phyloP scores from a whole-genome alignment of 805 yeast genomes.

The Hanseniaspora taiwanica region DNA sequence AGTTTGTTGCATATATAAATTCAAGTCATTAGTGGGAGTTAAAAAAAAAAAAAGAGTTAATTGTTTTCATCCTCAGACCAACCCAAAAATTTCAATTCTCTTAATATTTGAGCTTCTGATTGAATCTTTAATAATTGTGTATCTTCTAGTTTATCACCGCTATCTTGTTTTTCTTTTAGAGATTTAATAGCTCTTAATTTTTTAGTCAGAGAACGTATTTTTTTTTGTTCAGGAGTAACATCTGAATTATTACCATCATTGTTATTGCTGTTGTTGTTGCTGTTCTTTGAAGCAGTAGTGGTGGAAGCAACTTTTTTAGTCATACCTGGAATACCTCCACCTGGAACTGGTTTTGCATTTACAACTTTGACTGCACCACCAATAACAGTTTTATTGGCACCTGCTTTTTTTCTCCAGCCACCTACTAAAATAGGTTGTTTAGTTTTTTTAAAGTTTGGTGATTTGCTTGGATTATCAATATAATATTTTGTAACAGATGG shows the following conservation, averaged over 20 bases:
- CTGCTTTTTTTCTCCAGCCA: conserved; percentile 36
- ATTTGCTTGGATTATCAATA: conserved; percentile 21
- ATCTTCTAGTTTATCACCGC: conserved; percentile 77
- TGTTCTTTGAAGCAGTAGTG: conserved; percentile 50
- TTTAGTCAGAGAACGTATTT: conserved; percentile 78
- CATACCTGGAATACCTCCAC: conserved; percentile 40
- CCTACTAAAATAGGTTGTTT: conserved; percentile 1
- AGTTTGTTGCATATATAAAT: no score
- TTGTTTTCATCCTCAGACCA: conserved; percentile 33
- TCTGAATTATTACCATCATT: conserved; percentile 11
- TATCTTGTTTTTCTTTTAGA: conserved; percentile 70
- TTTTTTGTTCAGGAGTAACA: conserved; percentile 73
- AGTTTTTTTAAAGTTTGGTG: conserved; percentile 3
- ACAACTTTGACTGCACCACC: conserved; percentile 19
- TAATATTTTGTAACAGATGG: conserved; percentile 49
- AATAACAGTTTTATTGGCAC: conserved; percentile 49
- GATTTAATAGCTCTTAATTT: conserved; percentile 92
- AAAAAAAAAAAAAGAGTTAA: background rate
- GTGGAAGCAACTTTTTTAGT: conserved; percentile 9
- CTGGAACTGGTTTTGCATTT: conserved; percentile 15
- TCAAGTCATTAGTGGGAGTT: background rate
- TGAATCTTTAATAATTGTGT: conserved; percentile 84
- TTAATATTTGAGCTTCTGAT: conserved; percentile 70
- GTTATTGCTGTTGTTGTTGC: conserved; percentile 45
- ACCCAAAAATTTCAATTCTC: conserved; percentile 64